phyloP scores from a whole-genome alignment of 1,284 basidiomycete genomes.

The Takashimella tepidaria region DNA sequence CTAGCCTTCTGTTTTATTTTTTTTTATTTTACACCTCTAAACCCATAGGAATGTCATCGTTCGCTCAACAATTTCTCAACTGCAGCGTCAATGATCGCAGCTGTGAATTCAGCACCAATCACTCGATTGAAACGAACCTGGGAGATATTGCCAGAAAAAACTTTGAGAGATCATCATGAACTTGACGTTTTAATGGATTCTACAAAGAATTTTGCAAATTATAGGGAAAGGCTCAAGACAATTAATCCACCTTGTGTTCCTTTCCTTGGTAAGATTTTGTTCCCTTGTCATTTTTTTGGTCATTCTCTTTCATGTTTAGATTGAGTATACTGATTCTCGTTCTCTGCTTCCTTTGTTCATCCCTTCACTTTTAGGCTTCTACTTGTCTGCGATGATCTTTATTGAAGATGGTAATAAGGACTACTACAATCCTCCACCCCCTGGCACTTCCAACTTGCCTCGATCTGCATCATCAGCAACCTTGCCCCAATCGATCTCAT shows the following conservation, averaged over 20 bases:
- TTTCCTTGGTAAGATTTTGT: conserved; percentile 91
- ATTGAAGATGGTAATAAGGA: conserved; percentile 98
- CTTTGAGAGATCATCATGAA: conserved; percentile 50
- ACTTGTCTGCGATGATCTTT: conserved; percentile 91
- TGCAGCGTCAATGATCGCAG: conserved; percentile 93
- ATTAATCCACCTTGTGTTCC: conserved; percentile 94
- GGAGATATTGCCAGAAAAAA: conserved; percentile 51
- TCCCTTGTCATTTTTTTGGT: too few relatives aligned
- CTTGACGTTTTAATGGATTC: conserved; percentile 82
- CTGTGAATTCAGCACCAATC: conserved; percentile 88
- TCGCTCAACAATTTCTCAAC: conserved; percentile 92
- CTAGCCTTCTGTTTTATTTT: too few relatives aligned
- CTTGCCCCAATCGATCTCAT: conserved; percentile 21
- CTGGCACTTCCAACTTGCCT: conserved; percentile 3
- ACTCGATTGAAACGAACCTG: conserved; percentile 87
- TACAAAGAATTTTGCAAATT: conserved; percentile 88
- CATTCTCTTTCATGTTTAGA: neutral
- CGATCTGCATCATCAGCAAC: conserved; percentile 8
- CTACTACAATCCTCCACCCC: conserved; percentile 19
- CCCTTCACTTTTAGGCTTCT: conserved; percentile 62
- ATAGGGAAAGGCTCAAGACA: conserved; percentile 75
- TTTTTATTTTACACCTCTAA: too few relatives aligned
- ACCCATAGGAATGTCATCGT: conserved; percentile 67
- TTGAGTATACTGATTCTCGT: neutral
- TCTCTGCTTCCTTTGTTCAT: neutral